Percentiles rank a stretch among this genome's conserved stretches.
Evolutionary conservation across 305 asterid species (phyloP).

Genomic region (Solanum hybrid): DNA sequence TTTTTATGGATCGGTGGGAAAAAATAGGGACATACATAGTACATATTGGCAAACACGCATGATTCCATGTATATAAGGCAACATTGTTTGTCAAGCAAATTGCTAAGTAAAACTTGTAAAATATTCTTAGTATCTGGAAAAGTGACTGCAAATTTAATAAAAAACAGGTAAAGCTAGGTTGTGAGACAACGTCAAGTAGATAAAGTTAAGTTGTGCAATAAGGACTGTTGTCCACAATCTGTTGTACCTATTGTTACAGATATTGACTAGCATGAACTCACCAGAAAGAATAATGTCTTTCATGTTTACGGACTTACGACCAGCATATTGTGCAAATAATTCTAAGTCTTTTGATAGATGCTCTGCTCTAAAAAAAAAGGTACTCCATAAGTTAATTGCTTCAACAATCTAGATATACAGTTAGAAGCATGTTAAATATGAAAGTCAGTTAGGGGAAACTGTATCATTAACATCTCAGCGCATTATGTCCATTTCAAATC

Average conservation of each 20-base stretch:
- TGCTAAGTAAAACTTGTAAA: background rate
- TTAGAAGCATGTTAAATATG: background rate
- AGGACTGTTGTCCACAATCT: background rate
- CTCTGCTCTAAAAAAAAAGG: slow-evolving; percentile 36
- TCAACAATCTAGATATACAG: background rate
- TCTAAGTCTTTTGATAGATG: slow-evolving; percentile 87
- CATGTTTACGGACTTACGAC: slow-evolving; percentile 83
- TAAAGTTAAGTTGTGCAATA: background rate
- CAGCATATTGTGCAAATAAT: slow-evolving; percentile 73
- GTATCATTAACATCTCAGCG: background rate
- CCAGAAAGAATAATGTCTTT: slow-evolving; percentile 84
- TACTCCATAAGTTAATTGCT: background rate
- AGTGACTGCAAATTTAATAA: background rate
- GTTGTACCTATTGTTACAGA: background rate
- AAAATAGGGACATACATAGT: background rate
- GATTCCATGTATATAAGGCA: background rate
- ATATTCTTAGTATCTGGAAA: background rate
- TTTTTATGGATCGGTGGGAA: background rate
- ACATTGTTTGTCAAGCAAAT: background rate
- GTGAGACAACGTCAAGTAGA: background rate
- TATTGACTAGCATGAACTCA: slow-evolving; percentile 18
- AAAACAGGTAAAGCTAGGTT: background rate
- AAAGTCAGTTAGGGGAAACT: background rate
- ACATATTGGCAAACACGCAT: background rate
- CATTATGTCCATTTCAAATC: background rate